phyloP scores from a whole-genome alignment of 2,329 filamentous ascomycete genomes.

The Fusarium sp. region DNA sequence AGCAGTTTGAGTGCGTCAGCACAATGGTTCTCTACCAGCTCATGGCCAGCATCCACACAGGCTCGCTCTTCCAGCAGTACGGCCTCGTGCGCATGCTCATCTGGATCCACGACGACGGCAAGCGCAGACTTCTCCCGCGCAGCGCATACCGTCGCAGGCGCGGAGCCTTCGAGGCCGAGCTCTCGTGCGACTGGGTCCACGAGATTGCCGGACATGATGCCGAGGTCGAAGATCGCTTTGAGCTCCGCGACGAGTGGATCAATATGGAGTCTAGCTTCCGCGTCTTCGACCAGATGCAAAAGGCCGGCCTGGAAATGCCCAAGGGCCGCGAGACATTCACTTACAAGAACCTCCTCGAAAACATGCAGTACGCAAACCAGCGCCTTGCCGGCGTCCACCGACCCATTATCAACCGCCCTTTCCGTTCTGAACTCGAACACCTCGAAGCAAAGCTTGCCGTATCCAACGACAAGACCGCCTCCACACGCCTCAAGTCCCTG shows the following conservation, averaged over 20 bases:
- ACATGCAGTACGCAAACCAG: slow-evolving; percentile 38
- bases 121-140: slow-evolving; percentile 68
- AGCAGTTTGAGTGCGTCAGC: slow-evolving; percentile 66
- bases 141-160: slow-evolving; percentile 66
- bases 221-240: slow-evolving; percentile 42
- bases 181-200: slow-evolving; percentile 67
- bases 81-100: slow-evolving; percentile 83
- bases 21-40: slow-evolving; percentile 71
- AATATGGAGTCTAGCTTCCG: slow-evolving; percentile 58
- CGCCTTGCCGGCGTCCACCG: slow-evolving; percentile 47
- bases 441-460: slow-evolving; percentile 48
- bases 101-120: slow-evolving; percentile 74
- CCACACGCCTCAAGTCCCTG: slow-evolving; percentile 45
- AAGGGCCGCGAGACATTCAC: slow-evolving; percentile 54
- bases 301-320: slow-evolving; percentile 57
- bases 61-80: slow-evolving; percentile 75
- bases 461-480: slow-evolving; percentile 2
- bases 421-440: slow-evolving; percentile 56
- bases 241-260: slow-evolving; percentile 60
- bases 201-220: slow-evolving; percentile 64
- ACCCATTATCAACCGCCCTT: slow-evolving; percentile 53
- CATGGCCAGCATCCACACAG: slow-evolving; percentile 66
- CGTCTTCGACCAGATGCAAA: slow-evolving; percentile 60
- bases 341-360: slow-evolving; percentile 39
- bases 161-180: slow-evolving; percentile 67